phyloP scores from a whole-genome alignment of 2,329 filamentous ascomycete species.

The Allantophomopsis lycopodina region DNA sequence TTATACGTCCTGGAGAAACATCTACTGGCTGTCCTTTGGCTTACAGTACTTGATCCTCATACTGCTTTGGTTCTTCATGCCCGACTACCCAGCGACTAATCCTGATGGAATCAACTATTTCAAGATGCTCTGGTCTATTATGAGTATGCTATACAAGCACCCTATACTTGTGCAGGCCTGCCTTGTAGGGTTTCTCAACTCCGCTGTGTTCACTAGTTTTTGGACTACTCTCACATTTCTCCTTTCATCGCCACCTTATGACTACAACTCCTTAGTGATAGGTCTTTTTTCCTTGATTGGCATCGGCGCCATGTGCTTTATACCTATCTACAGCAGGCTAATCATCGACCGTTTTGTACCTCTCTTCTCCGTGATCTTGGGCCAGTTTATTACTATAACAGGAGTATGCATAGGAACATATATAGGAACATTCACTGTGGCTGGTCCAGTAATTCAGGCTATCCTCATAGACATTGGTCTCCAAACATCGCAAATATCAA shows the following conservation, averaged over 20 bases:
- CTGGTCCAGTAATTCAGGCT: constrained; percentile 61
- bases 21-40: constrained; percentile 67
- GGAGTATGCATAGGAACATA: constrained; percentile 58
- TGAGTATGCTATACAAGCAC: constrained; percentile 47
- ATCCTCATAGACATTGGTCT: constrained; percentile 57
- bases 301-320: constrained; percentile 51
- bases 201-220: constrained; percentile 49
- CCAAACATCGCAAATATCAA: constrained; percentile 63
- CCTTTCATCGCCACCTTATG: constrained; percentile 55
- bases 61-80: constrained; percentile 61
- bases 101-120: constrained; percentile 50
- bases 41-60: constrained; percentile 54
- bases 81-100: constrained; percentile 68
- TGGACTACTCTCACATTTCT: constrained; percentile 74
- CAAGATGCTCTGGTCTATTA: constrained; percentile 48
- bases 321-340: constrained; percentile 54
- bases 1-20: constrained; percentile 59
- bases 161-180: constrained; percentile 59
- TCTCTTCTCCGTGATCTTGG: constrained; percentile 51
- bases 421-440: constrained; percentile 48
- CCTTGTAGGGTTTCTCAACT: constrained; percentile 48
- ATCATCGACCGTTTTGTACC: constrained; percentile 61
- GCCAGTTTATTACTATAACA: constrained; percentile 39
- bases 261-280: constrained; percentile 53
- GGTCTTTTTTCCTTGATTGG: constrained; percentile 71